phyloP scores from a whole-genome alignment of 352 stramenopile species.

The Globisporangium recalcitrans region DNA sequence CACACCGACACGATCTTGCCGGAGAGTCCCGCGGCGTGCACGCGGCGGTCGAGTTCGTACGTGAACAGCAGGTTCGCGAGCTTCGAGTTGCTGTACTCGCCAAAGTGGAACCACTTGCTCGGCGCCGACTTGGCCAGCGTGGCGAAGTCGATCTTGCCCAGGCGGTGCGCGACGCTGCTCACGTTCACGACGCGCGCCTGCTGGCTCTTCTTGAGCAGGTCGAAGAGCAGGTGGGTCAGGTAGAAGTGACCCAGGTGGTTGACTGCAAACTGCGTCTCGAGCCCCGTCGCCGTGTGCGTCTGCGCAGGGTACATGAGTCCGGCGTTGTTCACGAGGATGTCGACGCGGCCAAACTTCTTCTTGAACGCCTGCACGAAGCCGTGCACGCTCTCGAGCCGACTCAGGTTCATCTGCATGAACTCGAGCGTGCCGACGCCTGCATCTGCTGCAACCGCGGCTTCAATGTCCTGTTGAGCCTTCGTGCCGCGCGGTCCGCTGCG shows the following conservation, averaged over 20 bases:
- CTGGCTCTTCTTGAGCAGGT: slow-evolving; percentile 30
- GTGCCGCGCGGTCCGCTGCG: slow-evolving; percentile 34
- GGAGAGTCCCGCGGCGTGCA: slow-evolving; percentile 19
- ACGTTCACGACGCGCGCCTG: slow-evolving; percentile 31
- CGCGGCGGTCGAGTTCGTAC: slow-evolving; percentile 34
- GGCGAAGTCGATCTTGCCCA: slow-evolving; percentile 24
- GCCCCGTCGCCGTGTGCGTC: slow-evolving; percentile 30
- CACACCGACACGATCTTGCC: slow-evolving; percentile 29
- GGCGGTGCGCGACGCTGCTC: slow-evolving; percentile 31
- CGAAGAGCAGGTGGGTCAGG: slow-evolving; percentile 44
- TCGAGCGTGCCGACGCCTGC: slow-evolving; percentile 15
- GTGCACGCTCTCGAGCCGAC: slow-evolving; percentile 29
- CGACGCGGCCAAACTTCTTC: slow-evolving; percentile 34
- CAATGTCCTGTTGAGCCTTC: slow-evolving; percentile 26
- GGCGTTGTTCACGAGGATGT: slow-evolving; percentile 60
- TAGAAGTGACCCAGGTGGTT: slow-evolving; percentile 65
- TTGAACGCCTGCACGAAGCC: slow-evolving; percentile 32
- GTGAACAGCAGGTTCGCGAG: slow-evolving; percentile 42
- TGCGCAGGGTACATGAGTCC: slow-evolving; percentile 33
- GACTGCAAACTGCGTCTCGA: slow-evolving; percentile 57
- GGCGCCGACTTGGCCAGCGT: slow-evolving; percentile 24
- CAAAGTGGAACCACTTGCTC: slow-evolving; percentile 29
- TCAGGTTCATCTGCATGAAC: slow-evolving; percentile 45
- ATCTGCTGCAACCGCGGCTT: slow-evolving; percentile 13
- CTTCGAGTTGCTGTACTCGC: slow-evolving; percentile 50